A percentile compares a stretch with the other conserved stretches of the same genome.
These are phyloP conservation scores for Scheffersomyces lignicola DNA, from an alignment of 1,139 yeast genomes.

Conservation along the genomic window DNA sequence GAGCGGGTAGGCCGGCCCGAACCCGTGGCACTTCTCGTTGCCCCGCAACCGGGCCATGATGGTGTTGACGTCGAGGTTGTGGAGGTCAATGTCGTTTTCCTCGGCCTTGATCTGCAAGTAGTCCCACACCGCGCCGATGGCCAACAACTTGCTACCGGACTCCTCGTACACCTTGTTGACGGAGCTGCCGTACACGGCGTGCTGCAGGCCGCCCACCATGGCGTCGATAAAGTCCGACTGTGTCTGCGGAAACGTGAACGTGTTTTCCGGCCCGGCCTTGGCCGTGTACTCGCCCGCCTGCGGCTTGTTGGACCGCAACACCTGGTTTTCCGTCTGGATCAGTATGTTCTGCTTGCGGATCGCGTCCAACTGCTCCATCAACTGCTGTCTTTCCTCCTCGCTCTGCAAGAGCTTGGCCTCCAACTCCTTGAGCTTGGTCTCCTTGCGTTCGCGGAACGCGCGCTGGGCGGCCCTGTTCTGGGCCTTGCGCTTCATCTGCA, in stretches of 20 bases:
- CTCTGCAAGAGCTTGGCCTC: conserved; percentile 59
- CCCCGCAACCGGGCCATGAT: conserved; percentile 65
- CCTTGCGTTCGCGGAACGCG: conserved; percentile 86
- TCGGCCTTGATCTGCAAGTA: conserved; percentile 54
- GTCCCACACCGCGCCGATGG: conserved; percentile 84
- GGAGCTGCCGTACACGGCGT: conserved; percentile 17
- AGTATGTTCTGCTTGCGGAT: conserved; percentile 54
- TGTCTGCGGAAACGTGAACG: conserved; percentile 37
- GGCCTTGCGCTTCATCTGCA: conserved; percentile 63
- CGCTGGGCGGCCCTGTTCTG: conserved; percentile 90
- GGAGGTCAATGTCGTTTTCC: conserved; percentile 43
- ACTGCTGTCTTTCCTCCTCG: conserved; percentile 56
- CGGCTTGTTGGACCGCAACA: conserved; percentile 20
- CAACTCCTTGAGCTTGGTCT: conserved; percentile 67
- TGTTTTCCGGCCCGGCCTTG: conserved; percentile 6
- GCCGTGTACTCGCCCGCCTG: not conserved
- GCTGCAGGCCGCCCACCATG: conserved; percentile 25
- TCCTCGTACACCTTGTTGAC: conserved; percentile 35
- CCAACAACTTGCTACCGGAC: conserved; percentile 51
- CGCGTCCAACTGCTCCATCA: conserved; percentile 54
- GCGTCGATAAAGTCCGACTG: conserved; percentile 37
- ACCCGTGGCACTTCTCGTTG: conserved; percentile 73
- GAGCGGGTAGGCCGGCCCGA: conserved; percentile 77
- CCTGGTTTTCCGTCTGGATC: conserved; percentile 60
- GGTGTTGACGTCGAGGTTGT: conserved; percentile 53